Evolutionary conservation across 2,329 filamentous ascomycete genomes (phyloP), one percentile per base, ranked within the genome.

Genomic region (Claviceps sp.): DNA sequence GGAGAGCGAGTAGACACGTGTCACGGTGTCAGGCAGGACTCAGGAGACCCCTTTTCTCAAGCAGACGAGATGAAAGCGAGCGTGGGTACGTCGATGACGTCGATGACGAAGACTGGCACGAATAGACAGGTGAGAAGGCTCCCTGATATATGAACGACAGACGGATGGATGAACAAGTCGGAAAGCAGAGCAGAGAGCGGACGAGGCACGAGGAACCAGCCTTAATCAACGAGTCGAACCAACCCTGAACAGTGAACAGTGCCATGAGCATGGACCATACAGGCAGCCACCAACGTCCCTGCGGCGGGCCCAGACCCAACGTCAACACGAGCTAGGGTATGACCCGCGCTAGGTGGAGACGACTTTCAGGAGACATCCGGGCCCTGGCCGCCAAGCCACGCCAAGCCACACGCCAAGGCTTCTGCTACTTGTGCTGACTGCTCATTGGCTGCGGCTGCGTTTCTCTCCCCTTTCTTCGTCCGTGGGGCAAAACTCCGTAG

Each of bases 311-410:
- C 34, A 24, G 46, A 47, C 47, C 30, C 46, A 18, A 49, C 34
- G 51, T 49, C 41, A 44, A 49, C 47, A 52, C 51, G 46, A 52
- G 51, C 51, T 40, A 47, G 40, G 51, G 51, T 49, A 38, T 41
- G 41, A 47, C 47, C 13, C 36, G 47, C 30, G 18, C 42, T 16
- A 22, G n/a, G 50, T 45, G 50, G 46, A 34, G 50, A 36, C n/a
- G 37, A 22, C 7, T 40, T 13, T 42, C 22, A 36, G 36, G 46
- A 30, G 16, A 16, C 14, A 14, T 13, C 30, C 30, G 30, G 30
- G 4, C 18, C 16, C 44, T n/a, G 18, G 13, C 36, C 30, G 8
- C n/a, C 16, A 18, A n/a, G 38, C 16, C 38, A 41, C 38, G 38
- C 38, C n/a, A 41, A 41, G 38, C 38, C 38, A 18, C 38, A 41